Base-by-base conservation (phyloP, 2,329 filamentous ascomycete species). In the Hypomyces perniciosus region DNA sequence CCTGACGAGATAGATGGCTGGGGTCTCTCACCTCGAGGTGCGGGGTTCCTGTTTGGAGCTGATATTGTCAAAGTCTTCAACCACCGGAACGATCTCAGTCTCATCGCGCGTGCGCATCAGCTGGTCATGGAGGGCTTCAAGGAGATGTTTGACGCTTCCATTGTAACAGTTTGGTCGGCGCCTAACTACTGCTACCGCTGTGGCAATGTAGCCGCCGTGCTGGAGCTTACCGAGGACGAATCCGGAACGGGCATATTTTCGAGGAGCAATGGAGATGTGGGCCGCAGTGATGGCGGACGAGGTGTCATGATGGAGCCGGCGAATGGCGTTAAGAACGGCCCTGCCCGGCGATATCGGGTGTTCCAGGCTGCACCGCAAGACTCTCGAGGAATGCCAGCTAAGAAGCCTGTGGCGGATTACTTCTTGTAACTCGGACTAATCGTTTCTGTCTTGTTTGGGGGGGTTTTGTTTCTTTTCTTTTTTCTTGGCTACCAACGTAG, bases 81-180 rank as follows among this genome's bases (percentile, higher is more conserved):
- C 71, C 86, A 96, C 69, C 82, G 84, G 52, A 99, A 99, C 67
- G 89, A 96, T 64, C 79, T 99, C 29, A 90, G 86, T 26, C 78
- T 99, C 47, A 93, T 99, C 57, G 93, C 92, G 13, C 83, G 93
- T 50, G 93, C 93, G 1, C 93, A 99, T 66, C 93, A 99, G 68
- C 83, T 99, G 26, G 93, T 99, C 57, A 99, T 97, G 93, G 93
- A 99, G 68, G 93, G 93, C 0, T 99, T 96, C 70, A 97, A 97
- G 72, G 93, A 97, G 68, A 97, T 97, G 91, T 99, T 97, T 64
- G 90, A 96, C 65, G 86, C 84, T 10, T 89, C 85, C 44, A 96
- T 99, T 57, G 93, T 97, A 39, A 99, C 93, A 0, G 93, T 99
- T n/a, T 99, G 93, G 92, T 95, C 88, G 1, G 91, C 91, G 8